phyloP scores from a whole-genome alignment of 202 grass and related monocot genomes.

The Carex arenaria region DNA sequence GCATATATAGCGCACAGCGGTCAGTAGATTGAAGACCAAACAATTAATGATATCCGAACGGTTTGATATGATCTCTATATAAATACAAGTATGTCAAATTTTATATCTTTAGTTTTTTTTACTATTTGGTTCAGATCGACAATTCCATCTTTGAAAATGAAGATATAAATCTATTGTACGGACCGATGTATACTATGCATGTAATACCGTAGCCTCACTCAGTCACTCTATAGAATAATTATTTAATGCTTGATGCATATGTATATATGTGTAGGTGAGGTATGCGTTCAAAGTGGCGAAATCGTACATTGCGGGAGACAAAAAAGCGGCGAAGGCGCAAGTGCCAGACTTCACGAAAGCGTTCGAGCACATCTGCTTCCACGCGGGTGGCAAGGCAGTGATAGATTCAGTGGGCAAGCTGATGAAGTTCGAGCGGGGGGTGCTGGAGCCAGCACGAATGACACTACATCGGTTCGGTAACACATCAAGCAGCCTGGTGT shows the following conservation, averaged over 20 bases:
- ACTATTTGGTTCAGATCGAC: too few relatives aligned
- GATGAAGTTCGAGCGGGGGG: slow-evolving; percentile 31
- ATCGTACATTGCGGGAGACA: slow-evolving; percentile 8
- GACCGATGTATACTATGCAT: too few relatives aligned
- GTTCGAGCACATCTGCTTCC: slow-evolving; percentile 95
- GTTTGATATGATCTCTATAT: too few relatives aligned
- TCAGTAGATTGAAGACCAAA: too few relatives aligned
- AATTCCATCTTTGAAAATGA: too few relatives aligned
- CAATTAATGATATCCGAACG: too few relatives aligned
- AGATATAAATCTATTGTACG: too few relatives aligned
- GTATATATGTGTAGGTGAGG: slow-evolving; percentile 9
- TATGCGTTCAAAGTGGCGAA: slow-evolving; percentile 36
- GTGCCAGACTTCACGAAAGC: slow-evolving; percentile 73
- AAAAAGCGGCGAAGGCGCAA: slow-evolving; percentile 25
- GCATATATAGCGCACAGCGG: too few relatives aligned
- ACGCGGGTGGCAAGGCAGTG: slow-evolving; percentile 82
- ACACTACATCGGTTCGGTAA: slow-evolving; percentile 75
- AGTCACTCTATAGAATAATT: too few relatives aligned
- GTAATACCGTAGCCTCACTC: too few relatives aligned
- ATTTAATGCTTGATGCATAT: not conserved
- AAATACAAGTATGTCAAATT: too few relatives aligned
- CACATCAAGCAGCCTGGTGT: slow-evolving; percentile 76
- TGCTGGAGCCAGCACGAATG: slow-evolving; percentile 62
- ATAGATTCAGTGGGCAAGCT: slow-evolving; percentile 63
- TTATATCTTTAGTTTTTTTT: too few relatives aligned